Evolutionary conservation across 1,139 yeast genomes (phyloP), one percentile per base, ranked within the genome.

Genomic region (Geotrichum klebahnii): DNA sequence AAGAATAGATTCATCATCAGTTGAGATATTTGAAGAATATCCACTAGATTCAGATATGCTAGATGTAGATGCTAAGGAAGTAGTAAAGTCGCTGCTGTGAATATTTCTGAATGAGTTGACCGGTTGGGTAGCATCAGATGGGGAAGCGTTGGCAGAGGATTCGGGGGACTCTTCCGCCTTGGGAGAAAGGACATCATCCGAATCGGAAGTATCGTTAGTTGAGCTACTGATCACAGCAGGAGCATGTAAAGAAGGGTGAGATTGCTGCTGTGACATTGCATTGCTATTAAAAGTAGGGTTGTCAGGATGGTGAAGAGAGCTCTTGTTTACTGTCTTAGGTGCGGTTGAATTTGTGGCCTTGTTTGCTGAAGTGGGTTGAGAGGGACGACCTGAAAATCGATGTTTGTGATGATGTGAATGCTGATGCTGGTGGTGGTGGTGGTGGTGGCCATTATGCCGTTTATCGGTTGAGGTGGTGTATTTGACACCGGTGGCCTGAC

Each of bases 371-470:
- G 14, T 14, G 17, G 40, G n/a, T 17, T n/a, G 46, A 16, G 24
- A 3, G 14, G 33, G 10, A 14, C 43, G 43, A 4, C 33, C 20
- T 4, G 44, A 16, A 23, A 24, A 22, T 12, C 42, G 50, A 31
- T 22, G n/a, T n/a, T n/a, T 5, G 29, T 23, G 12, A 26, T 34
- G 14, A 17, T 19, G n/a, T 10, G 43, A 12, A 16, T 28, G 24
- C 16, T 24, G 26, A 46, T 46, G 45, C n/a, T n/a, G n/a, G 6
- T n/a, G 14, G 76, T 69, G 52, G 78, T 72, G 4, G 86, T 79
- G 33, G 88, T 89, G 51, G 72, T 75, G 62, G 80, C 84, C 32
- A 73, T 69, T 3, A 83, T 76, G 10, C 88, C 90, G n/a, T 78
- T 77, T 32, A 84, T 86, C 39, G n/a, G 44, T 44, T 20, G 33